Evolutionary conservation across 768 basidiomycete species (phyloP), one percentile per base, ranked within the genome.

Genomic region (Mycena crocata): DNA sequence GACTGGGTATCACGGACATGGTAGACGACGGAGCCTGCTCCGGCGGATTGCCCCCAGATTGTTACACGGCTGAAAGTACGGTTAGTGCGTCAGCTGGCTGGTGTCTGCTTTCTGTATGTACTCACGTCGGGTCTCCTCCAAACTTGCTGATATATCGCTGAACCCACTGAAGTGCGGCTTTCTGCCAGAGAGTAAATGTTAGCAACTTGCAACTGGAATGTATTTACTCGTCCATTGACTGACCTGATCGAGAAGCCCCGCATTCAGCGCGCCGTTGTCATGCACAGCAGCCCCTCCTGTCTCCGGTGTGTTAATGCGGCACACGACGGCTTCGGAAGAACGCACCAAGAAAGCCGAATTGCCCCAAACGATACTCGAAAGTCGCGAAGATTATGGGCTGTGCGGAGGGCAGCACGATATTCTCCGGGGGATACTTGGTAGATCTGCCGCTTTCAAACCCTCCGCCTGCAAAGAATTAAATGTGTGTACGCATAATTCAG

Each of bases 41-140:
- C 81, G n/a, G 82, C 82, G 39, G 81, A 82, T 69, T 82, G 71
- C 7, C 82, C 82, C 81, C 80, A 82, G 19, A 83, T 81, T 12
- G 82, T 83, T 21, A 83, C 81, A 28, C 73, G 76, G 21, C 82
- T 83, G 45, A 15, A n/a, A 67, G 52, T 5, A 24, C n/a, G 31
- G 5, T 34, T 28, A 39, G 5, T 10, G 32, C 50, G 14, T 30
- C n/a, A n/a, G n/a, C n/a, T n/a, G n/a, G n/a, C 17, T n/a, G 46
- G 21, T 17, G n/a, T 26, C 2, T 17, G 28, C 15, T 15, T 26
- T 31, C 34, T 26, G 23, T 2, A 44, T 51, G n/a, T 10, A 57
- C 75, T 56, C 30, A 80, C 82, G 51, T 73, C 17, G 67, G 71
- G 67, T 83, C 80, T 12, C 82, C 82, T 14, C 82, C 81, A 52